phyloP scores from a whole-genome alignment of 495 filamentous ascomycete genomes.

The Lophium mytilinum region DNA sequence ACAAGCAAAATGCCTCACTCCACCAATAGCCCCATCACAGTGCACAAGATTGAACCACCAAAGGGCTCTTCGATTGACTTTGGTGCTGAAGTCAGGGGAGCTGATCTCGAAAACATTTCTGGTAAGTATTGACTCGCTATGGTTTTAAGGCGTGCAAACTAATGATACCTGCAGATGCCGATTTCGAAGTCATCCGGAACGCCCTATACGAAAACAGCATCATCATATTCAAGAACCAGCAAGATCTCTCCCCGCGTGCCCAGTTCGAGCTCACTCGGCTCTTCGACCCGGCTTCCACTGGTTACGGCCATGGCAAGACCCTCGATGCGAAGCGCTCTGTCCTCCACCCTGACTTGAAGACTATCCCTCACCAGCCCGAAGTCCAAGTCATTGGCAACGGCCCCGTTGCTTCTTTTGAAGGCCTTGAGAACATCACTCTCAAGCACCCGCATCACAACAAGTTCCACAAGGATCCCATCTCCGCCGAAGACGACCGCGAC shows the following conservation, averaged over 20 bases:
- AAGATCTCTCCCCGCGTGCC: constrained; percentile 51
- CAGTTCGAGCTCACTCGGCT: constrained; percentile 63
- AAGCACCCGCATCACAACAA: constrained; percentile 65
- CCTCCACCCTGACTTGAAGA: constrained; percentile 70
- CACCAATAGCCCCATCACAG: constrained; percentile 7
- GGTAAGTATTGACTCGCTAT: not conserved
- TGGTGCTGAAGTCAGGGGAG: constrained; percentile 14
- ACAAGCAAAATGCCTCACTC: constrained; percentile 11
- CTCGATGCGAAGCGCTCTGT: constrained; percentile 59
- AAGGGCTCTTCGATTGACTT: constrained; percentile 13
- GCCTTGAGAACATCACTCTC: constrained; percentile 56
- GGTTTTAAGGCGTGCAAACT: not conserved
- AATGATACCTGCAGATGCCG: constrained; percentile 38
- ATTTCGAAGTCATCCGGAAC: constrained; percentile 50
- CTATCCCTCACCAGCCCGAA: constrained; percentile 68
- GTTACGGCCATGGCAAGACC: constrained; percentile 66
- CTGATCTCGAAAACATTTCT: constrained; percentile 10
- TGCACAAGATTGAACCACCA: constrained; percentile 9
- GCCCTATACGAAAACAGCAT: constrained; percentile 57
- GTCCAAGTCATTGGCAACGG: constrained; percentile 75
- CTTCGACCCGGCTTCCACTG: constrained; percentile 56
- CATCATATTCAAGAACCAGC: constrained; percentile 60
- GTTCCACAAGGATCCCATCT: constrained; percentile 59
- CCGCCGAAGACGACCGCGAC: constrained; percentile 53
- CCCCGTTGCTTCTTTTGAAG: constrained; percentile 54